Evolutionary conservation across 257 asterid genomes (phyloP).

Genomic region (Gynochthodes officinalis): DNA sequence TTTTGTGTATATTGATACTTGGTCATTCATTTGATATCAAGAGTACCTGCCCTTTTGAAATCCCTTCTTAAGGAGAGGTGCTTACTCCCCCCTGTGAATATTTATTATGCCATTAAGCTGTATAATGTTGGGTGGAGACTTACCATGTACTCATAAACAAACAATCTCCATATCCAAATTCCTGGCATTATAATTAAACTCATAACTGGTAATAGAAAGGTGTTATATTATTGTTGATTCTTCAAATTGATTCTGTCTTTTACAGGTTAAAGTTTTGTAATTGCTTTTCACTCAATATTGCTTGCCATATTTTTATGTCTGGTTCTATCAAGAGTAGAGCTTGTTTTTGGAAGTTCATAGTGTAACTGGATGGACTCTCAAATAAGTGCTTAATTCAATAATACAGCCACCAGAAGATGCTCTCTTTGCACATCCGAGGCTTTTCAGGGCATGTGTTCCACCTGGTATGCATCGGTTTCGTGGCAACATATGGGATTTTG

Average conservation of each 20-base stretch:
- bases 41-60: background rate
- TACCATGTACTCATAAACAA: background rate
- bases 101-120: background rate
- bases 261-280: background rate
- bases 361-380: background rate
- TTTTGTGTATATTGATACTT: too few species aligned
- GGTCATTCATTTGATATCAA: background rate
- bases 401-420: conserved; percentile 88
- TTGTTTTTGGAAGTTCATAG: background rate
- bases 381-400: conserved; percentile 1
- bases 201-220: background rate
- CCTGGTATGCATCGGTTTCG: conserved; percentile 99
- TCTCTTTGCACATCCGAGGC: conserved; percentile 91
- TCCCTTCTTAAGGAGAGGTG: conserved; percentile 3
- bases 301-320: conserved; percentile 1
- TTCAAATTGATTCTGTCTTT: background rate
- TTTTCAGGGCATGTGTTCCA: conserved; percentile 98
- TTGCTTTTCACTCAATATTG: background rate
- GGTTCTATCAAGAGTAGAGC: background rate
- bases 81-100: background rate
- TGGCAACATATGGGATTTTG: conserved; percentile 96
- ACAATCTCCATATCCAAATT: background rate
- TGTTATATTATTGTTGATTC: background rate
- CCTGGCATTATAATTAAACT: background rate
- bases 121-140: background rate